Evolutionary conservation across 73 alveolate genomes (phyloP), one percentile per base, ranked within the genome.

Genomic region (Symbiodinium natans): DNA sequence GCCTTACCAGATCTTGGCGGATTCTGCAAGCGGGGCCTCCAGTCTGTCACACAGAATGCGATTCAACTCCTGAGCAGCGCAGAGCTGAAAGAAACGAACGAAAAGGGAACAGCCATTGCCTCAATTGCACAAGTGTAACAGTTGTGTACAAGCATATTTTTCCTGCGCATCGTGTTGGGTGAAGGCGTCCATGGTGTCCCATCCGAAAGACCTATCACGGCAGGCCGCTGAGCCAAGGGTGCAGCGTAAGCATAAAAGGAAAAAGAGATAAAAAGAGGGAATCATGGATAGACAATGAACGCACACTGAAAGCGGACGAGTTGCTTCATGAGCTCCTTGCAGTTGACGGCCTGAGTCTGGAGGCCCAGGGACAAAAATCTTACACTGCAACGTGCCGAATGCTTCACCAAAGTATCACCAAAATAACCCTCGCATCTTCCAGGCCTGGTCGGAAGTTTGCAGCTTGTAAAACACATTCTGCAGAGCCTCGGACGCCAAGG

Each of bases 101-200:
- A 43, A 43, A 43, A 11, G 11, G 19, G 56, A 5, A 43, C 56
- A 11, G 11, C 56, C 56, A 8, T 43, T 43, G 56, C 56, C 11
- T 43, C 56, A 43, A 43, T 5, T 43, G 5, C 56, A 43, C n/a
- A n/a, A 43, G 56, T 43, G 56, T 11, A n/a, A n/a, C n/a, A n/a
- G n/a, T n/a, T n/a, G n/a, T n/a, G n/a, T n/a, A n/a, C n/a, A 5
- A 8, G 56, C 56, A 43, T 43, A 5, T 43, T 43, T 43, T 40
- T 43, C 99, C 99, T 99, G 99, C 23, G 99, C 99, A 93, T 99
- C 99, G 94, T 99, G 99, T 94, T 99, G 99, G 48, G 99, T 99
- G 88, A 99, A 99, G 86, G 99, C 99, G 94, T 99, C 99, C 68
- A 95, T 99, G 89, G 99, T 83, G 39, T 99, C 86, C 99, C 99